Evolutionary conservation across 73 alveolate species (phyloP).

Genomic region (Blepharisma japonicum): DNA sequence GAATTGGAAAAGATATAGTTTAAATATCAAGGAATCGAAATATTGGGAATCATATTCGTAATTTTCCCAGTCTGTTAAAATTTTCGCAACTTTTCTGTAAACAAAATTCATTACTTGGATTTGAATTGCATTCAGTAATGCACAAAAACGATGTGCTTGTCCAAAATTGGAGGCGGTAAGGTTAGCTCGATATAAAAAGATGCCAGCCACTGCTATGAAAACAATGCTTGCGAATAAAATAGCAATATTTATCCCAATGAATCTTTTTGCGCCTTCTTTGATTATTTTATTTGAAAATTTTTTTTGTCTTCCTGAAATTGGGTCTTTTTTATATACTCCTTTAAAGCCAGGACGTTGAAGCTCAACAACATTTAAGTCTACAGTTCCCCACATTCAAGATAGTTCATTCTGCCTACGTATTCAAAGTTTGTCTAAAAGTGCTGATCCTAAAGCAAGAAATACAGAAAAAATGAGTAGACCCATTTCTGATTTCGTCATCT

Average conservation of each 20-base stretch:
- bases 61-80: slow-evolving; percentile 39
- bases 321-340: slow-evolving; percentile 28
- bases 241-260: no score
- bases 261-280: no score
- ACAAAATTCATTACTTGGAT: slow-evolving; percentile 32
- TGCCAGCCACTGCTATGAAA: no score
- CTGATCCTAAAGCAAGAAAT: slow-evolving; percentile 1
- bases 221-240: no score
- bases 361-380: background rate
- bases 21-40: slow-evolving; percentile 34
- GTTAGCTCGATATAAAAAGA: no score
- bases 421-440: slow-evolving; percentile 7
- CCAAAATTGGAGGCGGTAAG: no score
- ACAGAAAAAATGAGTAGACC: background rate
- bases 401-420: slow-evolving; percentile 2
- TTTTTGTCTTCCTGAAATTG: slow-evolving; percentile 10
- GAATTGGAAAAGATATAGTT: slow-evolving; percentile 37
- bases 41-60: slow-evolving; percentile 35
- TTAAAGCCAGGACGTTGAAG: slow-evolving; percentile 5
- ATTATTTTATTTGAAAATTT: background rate
- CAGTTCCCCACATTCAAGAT: slow-evolving; percentile 27
- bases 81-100: slow-evolving; percentile 15
- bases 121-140: slow-evolving; percentile 34
- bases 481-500: background rate
- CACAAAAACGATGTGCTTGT: background rate